These are phyloP conservation scores for Macaranga tanarius DNA, from an alignment of 441 rosid genomes.

Conservation along the genomic window DNA sequence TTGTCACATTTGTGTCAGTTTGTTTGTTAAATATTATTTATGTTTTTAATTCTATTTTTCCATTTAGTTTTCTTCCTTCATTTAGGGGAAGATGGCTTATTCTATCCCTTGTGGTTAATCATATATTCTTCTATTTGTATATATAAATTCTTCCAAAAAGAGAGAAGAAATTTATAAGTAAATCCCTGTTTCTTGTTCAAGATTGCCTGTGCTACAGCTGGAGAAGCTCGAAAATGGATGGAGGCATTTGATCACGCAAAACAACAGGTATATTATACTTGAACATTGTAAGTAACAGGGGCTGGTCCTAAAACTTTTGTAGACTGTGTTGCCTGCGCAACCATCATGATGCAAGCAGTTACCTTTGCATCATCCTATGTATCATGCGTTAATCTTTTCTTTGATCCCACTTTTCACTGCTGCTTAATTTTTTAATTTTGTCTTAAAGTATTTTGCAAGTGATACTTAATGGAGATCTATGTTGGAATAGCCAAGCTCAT, in stretches of 20 bases:
- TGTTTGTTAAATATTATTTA: background rate
- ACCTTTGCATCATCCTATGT: conserved; percentile 5
- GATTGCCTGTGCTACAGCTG: conserved; percentile 95
- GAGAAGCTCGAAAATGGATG: conserved; percentile 84
- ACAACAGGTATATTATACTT: conserved; percentile 65
- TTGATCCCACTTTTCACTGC: background rate
- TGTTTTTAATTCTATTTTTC: background rate
- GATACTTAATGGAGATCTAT: background rate
- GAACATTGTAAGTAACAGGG: conserved; percentile 15
- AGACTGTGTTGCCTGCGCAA: background rate
- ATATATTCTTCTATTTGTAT: conserved; percentile 11
- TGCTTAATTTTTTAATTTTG: conserved; percentile 1
- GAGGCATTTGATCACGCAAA: conserved; percentile 97
- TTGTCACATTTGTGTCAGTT: background rate
- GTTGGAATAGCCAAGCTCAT: conserved; percentile 1
- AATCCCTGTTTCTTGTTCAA: conserved; percentile 37
- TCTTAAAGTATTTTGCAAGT: background rate
- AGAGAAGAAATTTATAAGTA: background rate
- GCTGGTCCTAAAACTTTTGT: background rate
- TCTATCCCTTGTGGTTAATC: background rate
- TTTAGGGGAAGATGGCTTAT: background rate
- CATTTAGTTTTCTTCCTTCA: background rate
- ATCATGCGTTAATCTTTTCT: background rate
- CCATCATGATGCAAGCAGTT: conserved; percentile 8
- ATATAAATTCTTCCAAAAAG: conserved; percentile 4